Evolutionary conservation across 2,329 filamentous ascomycete species (phyloP).

Genomic region (Aspergillus sp.): DNA sequence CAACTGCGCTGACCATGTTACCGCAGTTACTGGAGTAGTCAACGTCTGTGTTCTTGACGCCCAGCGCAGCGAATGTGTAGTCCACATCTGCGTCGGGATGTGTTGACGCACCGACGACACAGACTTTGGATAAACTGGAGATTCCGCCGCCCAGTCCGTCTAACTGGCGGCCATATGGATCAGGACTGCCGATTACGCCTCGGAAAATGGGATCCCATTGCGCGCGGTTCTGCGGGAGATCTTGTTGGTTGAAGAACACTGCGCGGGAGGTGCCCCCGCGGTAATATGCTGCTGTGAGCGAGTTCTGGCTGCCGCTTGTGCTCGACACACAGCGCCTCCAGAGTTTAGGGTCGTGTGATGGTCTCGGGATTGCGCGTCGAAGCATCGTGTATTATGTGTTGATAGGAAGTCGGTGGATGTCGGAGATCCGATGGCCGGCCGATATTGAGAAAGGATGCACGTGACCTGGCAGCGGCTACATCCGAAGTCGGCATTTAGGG

Average conservation of each 20-base stretch:
- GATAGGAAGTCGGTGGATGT: too few species aligned
- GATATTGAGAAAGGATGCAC: too few species aligned
- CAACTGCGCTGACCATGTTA: constrained; percentile 70
- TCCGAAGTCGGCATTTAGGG: too few species aligned
- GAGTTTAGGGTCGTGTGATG: background rate
- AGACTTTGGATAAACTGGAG: constrained; percentile 70
- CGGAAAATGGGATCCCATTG: constrained; percentile 58
- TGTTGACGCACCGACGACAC: constrained; percentile 58
- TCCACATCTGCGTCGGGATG: constrained; percentile 59
- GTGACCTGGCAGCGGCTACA: too few species aligned
- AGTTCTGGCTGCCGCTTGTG: constrained; percentile 22
- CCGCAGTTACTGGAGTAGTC: constrained; percentile 72
- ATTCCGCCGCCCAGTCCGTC: constrained; percentile 70
- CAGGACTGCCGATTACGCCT: constrained; percentile 63
- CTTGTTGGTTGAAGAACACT: constrained; percentile 56
- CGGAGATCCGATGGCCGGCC: too few species aligned
- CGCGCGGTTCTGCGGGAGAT: constrained; percentile 50
- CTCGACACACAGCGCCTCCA: background rate
- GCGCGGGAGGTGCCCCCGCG: constrained; percentile 70
- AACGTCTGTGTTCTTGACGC: constrained; percentile 60
- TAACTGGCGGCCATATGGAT: constrained; percentile 66
- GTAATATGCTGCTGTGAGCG: constrained; percentile 59
- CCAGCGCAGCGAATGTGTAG: constrained; percentile 71
- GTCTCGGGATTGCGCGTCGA: background rate
- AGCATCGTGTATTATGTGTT: background rate